Evolutionary conservation across 139 green algal genomes (phyloP), one percentile per base, ranked within the genome.

Genomic region (Gonium pectorale): DNA sequence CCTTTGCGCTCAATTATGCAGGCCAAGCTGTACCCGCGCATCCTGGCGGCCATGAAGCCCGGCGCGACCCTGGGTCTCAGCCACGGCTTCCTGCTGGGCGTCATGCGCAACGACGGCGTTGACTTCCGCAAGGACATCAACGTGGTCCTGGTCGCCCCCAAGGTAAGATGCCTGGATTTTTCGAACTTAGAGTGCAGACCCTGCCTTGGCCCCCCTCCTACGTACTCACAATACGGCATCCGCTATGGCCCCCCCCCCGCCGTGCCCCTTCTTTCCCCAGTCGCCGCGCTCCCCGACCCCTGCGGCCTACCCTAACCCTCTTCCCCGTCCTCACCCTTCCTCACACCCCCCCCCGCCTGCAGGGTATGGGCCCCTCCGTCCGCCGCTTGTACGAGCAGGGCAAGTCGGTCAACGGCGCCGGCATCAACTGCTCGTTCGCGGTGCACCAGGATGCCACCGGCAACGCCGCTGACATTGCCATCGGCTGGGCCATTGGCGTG

Each of bases 381-480:
- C 92, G 98, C 69, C 90, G 95, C 52, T 89, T 99, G 54, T 99
- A 99, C 87, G 96, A 99, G 91, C 97, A 99, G 93, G 98, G 98
- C 91, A 99, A 99, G 95, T 88, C 87, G 13, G 95, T 99, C 49
- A 99, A 99, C 90, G 98, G 98, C 69, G 95, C 98, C 27, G 98
- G 98, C 89, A 99, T 99, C 94, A 99, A 99, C 91, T 97, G 94
- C 89, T 99, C 97, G 38, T 99, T 99, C 86, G 98, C 97, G 52
- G 92, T 99, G n/a, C 97, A 99, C 89, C 97, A 99, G 96, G 97
- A 99, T 88, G 96, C 95, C 77, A 97, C 95, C 54, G 98, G 98
- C 88, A 96, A 77, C 38, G 98, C 98, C 52, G 97, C 93, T 52
- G 97, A 99, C 89, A 92, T 99, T 51, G 98, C 98, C 49, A 94